Conservation (phyloP, 768 basidiomycete genomes). For the Hydnomerulius pinastri region DNA sequence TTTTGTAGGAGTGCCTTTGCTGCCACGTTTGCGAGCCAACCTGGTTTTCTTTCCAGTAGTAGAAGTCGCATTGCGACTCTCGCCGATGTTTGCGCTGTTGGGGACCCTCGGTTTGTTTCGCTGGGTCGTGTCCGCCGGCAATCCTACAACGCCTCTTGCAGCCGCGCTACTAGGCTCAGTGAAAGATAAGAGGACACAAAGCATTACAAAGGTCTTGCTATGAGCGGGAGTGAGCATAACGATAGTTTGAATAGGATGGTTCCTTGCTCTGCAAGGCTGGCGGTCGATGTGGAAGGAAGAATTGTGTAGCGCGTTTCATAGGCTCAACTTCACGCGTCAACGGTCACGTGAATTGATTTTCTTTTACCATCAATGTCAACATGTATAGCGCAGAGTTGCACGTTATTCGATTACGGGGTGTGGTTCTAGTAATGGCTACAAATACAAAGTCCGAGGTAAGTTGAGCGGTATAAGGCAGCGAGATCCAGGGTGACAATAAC, state of each 20-base stretch:
- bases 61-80: not conserved
- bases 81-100: not conserved
- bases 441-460: not conserved
- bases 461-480: not conserved
- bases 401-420: not conserved
- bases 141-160: too few species aligned
- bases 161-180: not conserved
- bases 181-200: not conserved
- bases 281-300: not conserved
- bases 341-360: slow-evolving; percentile 27
- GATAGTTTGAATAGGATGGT: not conserved
- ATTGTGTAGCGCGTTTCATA: not conserved
- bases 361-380: not conserved
- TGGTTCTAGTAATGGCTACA: not conserved
- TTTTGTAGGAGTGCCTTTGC: slow-evolving; percentile 14
- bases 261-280: slow-evolving; percentile 19
- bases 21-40: not conserved
- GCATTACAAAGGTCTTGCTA: slow-evolving; percentile 12
- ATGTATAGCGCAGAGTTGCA: not conserved
- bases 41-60: not conserved
- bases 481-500: not conserved
- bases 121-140: not conserved
- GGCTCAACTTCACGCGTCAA: slow-evolving; percentile 2
- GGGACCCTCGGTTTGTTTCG: not conserved
- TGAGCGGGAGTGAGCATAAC: slow-evolving; percentile 11